Evolutionary conservation across 2,329 filamentous ascomycete species (phyloP), one percentile per base, ranked within the genome.

Genomic region (Colletotrichum brevisporum): DNA sequence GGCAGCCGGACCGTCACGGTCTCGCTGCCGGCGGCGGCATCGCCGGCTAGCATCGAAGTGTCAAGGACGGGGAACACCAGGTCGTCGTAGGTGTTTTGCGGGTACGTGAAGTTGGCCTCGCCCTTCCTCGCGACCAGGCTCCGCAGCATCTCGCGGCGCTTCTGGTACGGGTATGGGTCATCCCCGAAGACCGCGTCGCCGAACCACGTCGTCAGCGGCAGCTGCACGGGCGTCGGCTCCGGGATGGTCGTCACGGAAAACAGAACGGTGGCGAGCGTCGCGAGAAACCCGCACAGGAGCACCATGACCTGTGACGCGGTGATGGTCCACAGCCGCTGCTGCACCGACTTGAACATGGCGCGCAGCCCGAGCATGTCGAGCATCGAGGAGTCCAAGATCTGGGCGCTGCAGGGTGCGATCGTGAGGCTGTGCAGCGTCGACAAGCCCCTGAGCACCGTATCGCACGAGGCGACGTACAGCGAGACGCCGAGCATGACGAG

Each of bases 401-500:
- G 16, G 1, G 59, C 53, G 12, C 6, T 26, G 15, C 59, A 53
- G 6, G 64, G 45, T 24, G 50, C 12, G 1, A 16, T 36, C n/a
- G 59, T 56, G n/a, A 67, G 59, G 26, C n/a, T 26, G 26, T 48
- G 36, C 16, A 67, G 45, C 8, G 52, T 53, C 15, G 64, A 47
- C 12, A 63, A 18, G 6, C 45, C 51, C n/a, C 52, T 27, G 3
- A 56, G 24, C 5, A 15, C 39, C 15, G 45, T 43, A 18, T 63
- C 64, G 47, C 31, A 51, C 2, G 39, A 67, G 58, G 45, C 45
- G 24, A n/a, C 51, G 15, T 63, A 67, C n/a, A 67, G 10, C 2
- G 59, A 27, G 27, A 67, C 39, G 9, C 59, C 51, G 9, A 67
- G 43, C 64, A 67, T 57, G 18, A 47, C 43, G 12, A 67, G 43